Conservation (phyloP, 352 stramenopile species). For the Halophytophthora polymorphica region DNA sequence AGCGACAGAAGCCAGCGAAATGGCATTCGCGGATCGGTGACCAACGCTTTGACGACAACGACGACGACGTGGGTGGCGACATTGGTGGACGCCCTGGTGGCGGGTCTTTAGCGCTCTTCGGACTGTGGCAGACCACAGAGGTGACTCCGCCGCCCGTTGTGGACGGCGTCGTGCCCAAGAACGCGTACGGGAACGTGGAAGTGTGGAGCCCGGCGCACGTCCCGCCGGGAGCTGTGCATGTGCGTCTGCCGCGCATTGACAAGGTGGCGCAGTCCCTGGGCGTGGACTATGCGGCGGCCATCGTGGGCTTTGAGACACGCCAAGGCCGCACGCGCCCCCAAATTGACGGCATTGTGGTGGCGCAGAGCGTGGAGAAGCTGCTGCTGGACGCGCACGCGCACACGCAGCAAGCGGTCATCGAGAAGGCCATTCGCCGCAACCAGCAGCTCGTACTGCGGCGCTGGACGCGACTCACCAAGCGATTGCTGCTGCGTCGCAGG, state of each 20-base stretch:
- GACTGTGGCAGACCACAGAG: conserved; percentile 71
- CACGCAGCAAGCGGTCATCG: conserved; percentile 62
- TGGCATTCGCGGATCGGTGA: conserved; percentile 29
- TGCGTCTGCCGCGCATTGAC: conserved; percentile 63
- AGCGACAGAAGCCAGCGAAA: conserved; percentile 56
- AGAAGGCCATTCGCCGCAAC: conserved; percentile 70
- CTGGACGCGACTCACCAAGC: conserved; percentile 67
- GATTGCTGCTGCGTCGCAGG: conserved; percentile 61
- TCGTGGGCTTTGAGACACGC: conserved; percentile 79
- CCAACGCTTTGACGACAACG: conserved; percentile 4
- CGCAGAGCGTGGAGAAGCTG: conserved; percentile 29
- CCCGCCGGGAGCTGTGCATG: conserved; percentile 51
- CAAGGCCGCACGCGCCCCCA: conserved; percentile 63
- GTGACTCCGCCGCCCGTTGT: conserved; percentile 50
- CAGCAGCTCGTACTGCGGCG: conserved; percentile 47
- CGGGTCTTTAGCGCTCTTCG: conserved; percentile 48
- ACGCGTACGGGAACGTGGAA: conserved; percentile 86
- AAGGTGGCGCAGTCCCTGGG: conserved; percentile 62
- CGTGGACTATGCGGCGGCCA: conserved; percentile 73
- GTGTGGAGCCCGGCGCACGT: conserved; percentile 77
- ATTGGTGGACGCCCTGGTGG: background rate
- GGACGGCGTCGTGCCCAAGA: conserved; percentile 73
- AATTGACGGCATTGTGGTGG: conserved; percentile 75
- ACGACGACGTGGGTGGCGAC: conserved; percentile 16
- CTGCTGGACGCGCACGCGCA: conserved; percentile 70